These are phyloP conservation scores for Centrapalus pauciflorus DNA, from an alignment of 129 eudicot species.

Conservation along the genomic window DNA sequence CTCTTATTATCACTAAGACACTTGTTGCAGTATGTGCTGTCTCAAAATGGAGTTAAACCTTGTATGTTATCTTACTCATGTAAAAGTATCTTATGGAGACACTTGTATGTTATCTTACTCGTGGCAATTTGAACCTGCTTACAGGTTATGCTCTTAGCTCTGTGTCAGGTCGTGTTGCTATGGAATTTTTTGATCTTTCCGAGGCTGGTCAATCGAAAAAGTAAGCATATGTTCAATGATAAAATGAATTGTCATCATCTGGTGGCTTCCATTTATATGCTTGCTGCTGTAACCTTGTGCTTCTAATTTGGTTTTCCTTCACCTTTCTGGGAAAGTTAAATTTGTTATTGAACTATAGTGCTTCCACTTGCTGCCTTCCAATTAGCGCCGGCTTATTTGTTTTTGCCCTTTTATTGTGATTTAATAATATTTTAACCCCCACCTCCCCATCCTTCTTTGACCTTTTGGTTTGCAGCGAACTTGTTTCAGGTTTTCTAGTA, in stretches of 20 bases:
- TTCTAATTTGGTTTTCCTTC: not conserved
- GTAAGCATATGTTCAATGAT: slow-evolving; percentile 27
- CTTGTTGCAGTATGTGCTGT: not conserved
- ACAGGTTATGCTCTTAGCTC: slow-evolving; percentile 97
- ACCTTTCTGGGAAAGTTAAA: not conserved
- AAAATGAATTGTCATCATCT: too few relatives aligned
- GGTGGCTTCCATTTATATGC: not conserved
- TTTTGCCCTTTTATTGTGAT: too few relatives aligned
- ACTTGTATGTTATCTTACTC: not conserved
- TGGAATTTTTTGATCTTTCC: slow-evolving; percentile 87
- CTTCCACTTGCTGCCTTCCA: not conserved
- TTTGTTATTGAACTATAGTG: not conserved
- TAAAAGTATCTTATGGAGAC: too few relatives aligned
- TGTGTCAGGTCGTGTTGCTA: slow-evolving; percentile 95
- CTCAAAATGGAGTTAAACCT: not conserved
- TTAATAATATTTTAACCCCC: too few relatives aligned
- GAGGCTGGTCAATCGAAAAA: slow-evolving; percentile 90
- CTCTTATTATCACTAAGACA: not conserved
- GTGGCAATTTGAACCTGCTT: not conserved
- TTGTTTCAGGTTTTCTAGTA: too few relatives aligned
- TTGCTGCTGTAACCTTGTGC: not conserved
- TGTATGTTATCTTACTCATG: too few relatives aligned
- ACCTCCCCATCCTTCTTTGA: too few relatives aligned
- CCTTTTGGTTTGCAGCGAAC: too few relatives aligned
- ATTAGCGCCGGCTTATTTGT: too few relatives aligned